Base-by-base conservation (phyloP, 768 basidiomycete species). In the Russula sp. region DNA sequence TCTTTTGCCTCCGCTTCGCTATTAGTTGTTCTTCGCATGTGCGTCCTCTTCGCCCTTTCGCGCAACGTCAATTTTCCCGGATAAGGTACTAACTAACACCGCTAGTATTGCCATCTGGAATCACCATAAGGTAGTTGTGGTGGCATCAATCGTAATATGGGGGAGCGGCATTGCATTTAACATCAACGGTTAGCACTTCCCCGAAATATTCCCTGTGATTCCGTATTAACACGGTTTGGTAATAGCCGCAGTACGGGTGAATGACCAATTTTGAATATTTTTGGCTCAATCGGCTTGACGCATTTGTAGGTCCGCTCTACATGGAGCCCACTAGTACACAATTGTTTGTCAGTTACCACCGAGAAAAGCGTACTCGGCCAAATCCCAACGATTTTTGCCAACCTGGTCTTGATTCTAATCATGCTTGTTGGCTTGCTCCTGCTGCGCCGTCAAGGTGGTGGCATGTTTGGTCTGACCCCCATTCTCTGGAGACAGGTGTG, bases 21-120 rank as follows among this genome's bases (percentile, higher is more conserved):
- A 8, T 59, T 65, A 40, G 36, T 65, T 20, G 18, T 57, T 13
- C 30, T 65, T 26, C 64, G 64, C 54, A 51, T 46, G 64, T 65
- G 42, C 22, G 64, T 57, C 55, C 20, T 42, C n/a, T 34, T 10
- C 8, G 1, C 24, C 0, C 32, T 34, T 38, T 14, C 34, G 5
- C 46, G 1, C 5, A 3, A 16, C 34, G 16, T 9, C 28, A n/a
- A 13, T 13, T 14, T 52, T 11, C 13, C 3, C 0, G 9, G 14
- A 48, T 11, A 10, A 3, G 36, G 7, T 20, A 2, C 36, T 59
- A 28, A 55, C 49, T 2, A 22, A 20, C 2, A 8, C 32, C 38
- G 9, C 13, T 30, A 66, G 65, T n/a, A 24, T 59, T 3, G 62
- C 56, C 1, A 48, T 66, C 11, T 66, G 65, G 65, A 26, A 55